These are phyloP conservation scores for Leccinum longicurvipes DNA, from an alignment of 768 basidiomycete genomes.

Conservation along the genomic window DNA sequence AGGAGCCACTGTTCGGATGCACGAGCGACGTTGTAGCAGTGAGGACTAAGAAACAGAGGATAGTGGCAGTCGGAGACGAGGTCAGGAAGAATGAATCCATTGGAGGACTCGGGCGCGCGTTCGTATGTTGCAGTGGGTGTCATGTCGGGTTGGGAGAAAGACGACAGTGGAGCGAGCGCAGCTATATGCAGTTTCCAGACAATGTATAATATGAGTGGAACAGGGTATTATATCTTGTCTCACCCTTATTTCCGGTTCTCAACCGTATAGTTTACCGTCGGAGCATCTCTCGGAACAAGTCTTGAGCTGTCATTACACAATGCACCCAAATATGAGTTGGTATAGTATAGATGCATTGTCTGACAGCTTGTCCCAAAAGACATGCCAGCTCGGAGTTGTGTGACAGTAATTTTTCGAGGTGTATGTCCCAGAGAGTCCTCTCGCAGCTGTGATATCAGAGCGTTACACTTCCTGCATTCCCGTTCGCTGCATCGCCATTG, in stretches of 20 bases:
- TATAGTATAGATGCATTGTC: background rate
- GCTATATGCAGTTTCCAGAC: background rate
- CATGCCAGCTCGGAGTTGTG: background rate
- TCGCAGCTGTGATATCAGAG: background rate
- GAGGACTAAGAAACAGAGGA: conserved; percentile 32
- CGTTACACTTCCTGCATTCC: background rate
- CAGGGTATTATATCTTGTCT: conserved; percentile 7
- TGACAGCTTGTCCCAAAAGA: background rate
- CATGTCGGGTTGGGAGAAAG: conserved; percentile 13
- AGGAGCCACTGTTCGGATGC: conserved; percentile 38
- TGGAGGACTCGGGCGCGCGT: conserved; percentile 1
- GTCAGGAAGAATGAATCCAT: conserved; percentile 39
- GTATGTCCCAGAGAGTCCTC: background rate
- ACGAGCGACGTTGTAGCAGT: conserved; percentile 35
- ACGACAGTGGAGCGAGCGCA: background rate
- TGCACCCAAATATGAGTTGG: background rate
- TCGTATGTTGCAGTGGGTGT: conserved; percentile 25
- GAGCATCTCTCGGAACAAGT: background rate
- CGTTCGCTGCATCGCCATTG: background rate
- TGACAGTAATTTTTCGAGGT: background rate
- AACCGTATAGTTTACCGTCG: background rate
- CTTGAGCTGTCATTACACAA: conserved; percentile 5
- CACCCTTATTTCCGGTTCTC: background rate
- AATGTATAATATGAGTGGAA: conserved; percentile 16
- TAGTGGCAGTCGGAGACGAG: conserved; percentile 39